These are phyloP conservation scores for Schizothecium vesticola DNA, from an alignment of 495 filamentous ascomycete genomes.

Conservation along the genomic window DNA sequence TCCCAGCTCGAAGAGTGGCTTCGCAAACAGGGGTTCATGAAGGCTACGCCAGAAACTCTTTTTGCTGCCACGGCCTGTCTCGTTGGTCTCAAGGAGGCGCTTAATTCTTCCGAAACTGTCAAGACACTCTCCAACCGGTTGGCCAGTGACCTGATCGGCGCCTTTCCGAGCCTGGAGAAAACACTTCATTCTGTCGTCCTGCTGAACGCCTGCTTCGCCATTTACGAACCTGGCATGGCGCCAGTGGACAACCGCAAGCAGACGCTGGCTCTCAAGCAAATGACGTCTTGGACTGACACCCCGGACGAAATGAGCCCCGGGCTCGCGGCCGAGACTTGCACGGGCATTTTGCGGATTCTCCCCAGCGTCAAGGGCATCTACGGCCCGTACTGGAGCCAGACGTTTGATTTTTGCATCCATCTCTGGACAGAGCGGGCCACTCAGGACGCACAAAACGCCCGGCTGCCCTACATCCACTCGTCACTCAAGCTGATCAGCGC, in stretches of 20 bases:
- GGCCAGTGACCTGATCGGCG: conserved; percentile 48
- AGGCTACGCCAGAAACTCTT: conserved; percentile 35
- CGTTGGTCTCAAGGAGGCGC: conserved; percentile 45
- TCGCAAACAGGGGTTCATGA: conserved; percentile 31
- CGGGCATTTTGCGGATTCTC: conserved; percentile 58
- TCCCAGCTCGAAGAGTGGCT: conserved; percentile 42
- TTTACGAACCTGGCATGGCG: conserved; percentile 40
- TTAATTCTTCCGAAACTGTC: conserved; percentile 38
- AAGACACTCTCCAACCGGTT: conserved; percentile 49
- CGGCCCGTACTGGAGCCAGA: conserved; percentile 75
- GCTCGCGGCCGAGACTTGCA: conserved; percentile 57
- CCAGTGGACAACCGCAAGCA: conserved; percentile 71
- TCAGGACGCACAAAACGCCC: conserved; percentile 25
- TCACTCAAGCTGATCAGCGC: conserved; percentile 65
- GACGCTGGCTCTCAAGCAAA: conserved; percentile 75
- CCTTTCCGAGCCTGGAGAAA: conserved; percentile 31
- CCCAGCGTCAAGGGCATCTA: conserved; percentile 71
- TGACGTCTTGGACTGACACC: conserved; percentile 61
- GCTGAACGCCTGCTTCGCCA: conserved; percentile 38
- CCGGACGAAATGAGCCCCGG: conserved; percentile 44
- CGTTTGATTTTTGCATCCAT: conserved; percentile 51
- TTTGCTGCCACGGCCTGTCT: conserved; percentile 50
- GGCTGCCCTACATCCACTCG: conserved; percentile 57
- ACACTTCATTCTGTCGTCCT: conserved; percentile 39
- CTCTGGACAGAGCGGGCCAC: conserved; percentile 46